phyloP scores from a whole-genome alignment of 2,329 filamentous ascomycete species.

The Fusarium sp. region DNA sequence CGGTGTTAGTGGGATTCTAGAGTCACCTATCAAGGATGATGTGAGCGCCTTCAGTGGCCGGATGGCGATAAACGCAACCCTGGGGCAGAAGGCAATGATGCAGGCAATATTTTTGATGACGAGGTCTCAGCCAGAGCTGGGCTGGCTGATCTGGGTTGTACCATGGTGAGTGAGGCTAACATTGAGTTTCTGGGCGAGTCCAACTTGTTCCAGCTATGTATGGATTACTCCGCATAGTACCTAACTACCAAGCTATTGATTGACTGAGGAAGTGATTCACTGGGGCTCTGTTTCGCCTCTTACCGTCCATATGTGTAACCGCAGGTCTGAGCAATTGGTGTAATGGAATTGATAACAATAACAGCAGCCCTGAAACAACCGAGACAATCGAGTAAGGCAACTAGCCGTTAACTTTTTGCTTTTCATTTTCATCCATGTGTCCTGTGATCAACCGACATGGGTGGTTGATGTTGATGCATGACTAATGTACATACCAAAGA shows the following conservation, averaged over 20 bases:
- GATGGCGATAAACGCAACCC: constrained; percentile 42
- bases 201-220: constrained; percentile 4
- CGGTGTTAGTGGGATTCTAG: constrained; percentile 33
- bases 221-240: too few relatives aligned
- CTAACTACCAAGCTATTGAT: constrained; percentile 2
- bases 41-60: constrained; percentile 27
- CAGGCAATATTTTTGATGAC: constrained; percentile 31
- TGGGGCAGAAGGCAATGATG: constrained; percentile 36
- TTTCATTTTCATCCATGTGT: constrained; percentile 23
- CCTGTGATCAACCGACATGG: constrained; percentile 17
- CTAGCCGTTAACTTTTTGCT: constrained; percentile 7
- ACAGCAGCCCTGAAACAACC: background rate
- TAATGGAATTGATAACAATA: background rate
- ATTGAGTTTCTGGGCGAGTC: constrained; percentile 12
- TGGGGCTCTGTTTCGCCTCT: background rate
- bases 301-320: constrained; percentile 12
- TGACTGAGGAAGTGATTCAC: background rate
- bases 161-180: constrained; percentile 3
- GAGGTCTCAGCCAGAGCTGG: constrained; percentile 6
- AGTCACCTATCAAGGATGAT: constrained; percentile 36
- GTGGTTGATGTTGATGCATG: constrained; percentile 22
- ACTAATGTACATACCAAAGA: background rate
- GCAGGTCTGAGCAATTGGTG: constrained; percentile 1
- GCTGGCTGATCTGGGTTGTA: too few relatives aligned
- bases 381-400: constrained; percentile 2